These are phyloP conservation scores for Zygosaccharomyces gambellarensis DNA, from an alignment of 805 yeast species.

Conservation along the genomic window DNA sequence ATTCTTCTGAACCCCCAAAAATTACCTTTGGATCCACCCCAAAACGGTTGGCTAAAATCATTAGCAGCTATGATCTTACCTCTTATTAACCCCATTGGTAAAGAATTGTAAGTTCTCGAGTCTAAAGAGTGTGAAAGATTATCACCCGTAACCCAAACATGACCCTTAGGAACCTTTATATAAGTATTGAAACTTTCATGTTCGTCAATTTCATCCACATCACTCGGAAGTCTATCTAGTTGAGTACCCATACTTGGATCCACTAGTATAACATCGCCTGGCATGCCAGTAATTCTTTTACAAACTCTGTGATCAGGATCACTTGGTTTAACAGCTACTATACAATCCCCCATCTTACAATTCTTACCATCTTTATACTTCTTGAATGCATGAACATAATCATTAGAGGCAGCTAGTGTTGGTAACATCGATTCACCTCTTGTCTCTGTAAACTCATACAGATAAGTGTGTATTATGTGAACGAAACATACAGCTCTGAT, in stretches of 20 bases:
- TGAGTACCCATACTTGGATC: conserved; percentile 67
- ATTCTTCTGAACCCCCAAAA: conserved; percentile 55
- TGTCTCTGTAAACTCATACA: conserved; percentile 75
- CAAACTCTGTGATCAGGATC: conserved; percentile 83
- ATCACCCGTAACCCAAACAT: conserved; percentile 97
- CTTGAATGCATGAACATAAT: conserved; percentile 75
- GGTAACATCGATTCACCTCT: conserved; percentile 96
- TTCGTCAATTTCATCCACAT: conserved; percentile 17
- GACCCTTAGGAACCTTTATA: conserved; percentile 85
- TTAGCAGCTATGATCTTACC: conserved; percentile 81
- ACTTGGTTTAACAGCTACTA: conserved; percentile 86
- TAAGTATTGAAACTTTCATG: conserved; percentile 40
- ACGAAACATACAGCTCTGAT: conserved; percentile 56
- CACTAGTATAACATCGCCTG: conserved; percentile 77
- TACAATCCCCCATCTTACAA: conserved; percentile 76
- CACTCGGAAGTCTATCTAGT: conserved; percentile 16
- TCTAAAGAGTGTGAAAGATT: conserved; percentile 83
- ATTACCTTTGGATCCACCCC: conserved; percentile 35
- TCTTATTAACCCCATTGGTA: conserved; percentile 81
- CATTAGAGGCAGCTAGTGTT: conserved; percentile 67
- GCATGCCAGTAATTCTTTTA: conserved; percentile 92
- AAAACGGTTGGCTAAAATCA: conserved; percentile 46
- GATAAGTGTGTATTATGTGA: conserved; percentile 62
- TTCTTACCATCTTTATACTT: conserved; percentile 56
- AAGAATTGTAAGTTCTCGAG: conserved; percentile 81